phyloP scores from a whole-genome alignment of 306 rosid species.

The Castanospermum australe region DNA sequence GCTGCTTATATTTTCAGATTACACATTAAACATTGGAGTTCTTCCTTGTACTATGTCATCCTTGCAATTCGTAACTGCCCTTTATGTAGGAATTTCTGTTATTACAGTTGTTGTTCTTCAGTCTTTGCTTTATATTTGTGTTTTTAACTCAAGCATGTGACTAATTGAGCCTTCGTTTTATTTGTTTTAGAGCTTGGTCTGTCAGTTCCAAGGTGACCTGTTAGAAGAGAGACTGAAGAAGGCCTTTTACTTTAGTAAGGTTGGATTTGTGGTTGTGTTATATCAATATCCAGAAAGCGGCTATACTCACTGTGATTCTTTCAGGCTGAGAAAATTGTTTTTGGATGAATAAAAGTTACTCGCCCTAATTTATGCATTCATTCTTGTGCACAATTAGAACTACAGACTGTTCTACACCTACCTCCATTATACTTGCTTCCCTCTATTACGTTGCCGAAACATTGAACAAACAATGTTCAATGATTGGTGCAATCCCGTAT shows the following conservation, averaged over 20 bases:
- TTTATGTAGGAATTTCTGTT: background rate
- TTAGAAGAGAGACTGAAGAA: constrained; percentile 40
- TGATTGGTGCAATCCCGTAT: no score
- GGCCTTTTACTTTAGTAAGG: constrained; percentile 18
- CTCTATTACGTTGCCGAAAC: background rate
- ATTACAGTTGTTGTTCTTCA: background rate
- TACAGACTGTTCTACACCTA: background rate
- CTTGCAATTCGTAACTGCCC: background rate
- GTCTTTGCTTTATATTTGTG: background rate
- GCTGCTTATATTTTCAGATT: background rate
- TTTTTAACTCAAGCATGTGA: background rate
- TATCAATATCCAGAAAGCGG: constrained; percentile 14
- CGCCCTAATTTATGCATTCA: background rate
- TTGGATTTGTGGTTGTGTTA: constrained; percentile 30
- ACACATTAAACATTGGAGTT: background rate
- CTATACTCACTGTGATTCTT: constrained; percentile 27
- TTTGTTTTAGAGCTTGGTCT: constrained; percentile 78
- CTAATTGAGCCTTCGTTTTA: constrained; percentile 37
- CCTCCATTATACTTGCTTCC: background rate
- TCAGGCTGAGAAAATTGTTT: constrained; percentile 27
- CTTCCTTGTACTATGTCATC: background rate
- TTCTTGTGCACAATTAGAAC: background rate
- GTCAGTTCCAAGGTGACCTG: constrained; percentile 82
- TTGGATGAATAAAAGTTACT: constrained; percentile 24
- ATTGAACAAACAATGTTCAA: no score